phyloP scores from a whole-genome alignment of 345 rosid species.

The Salix exigua region DNA sequence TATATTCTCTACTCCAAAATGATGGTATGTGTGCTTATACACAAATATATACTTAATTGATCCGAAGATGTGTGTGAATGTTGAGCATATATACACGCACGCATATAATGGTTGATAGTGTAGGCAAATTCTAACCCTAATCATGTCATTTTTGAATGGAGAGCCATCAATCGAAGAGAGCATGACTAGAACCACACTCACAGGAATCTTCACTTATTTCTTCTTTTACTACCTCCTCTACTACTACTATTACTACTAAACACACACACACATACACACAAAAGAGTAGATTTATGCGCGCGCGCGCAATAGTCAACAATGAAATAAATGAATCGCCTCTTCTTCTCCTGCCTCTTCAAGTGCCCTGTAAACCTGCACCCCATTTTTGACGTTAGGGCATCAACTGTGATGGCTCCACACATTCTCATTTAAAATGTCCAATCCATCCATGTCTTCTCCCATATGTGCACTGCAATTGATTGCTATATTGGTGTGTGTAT shows the following conservation, averaged over 20 bases:
- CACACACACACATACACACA: background rate
- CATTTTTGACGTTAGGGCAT: constrained; percentile 11
- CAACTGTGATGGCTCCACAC: constrained; percentile 14
- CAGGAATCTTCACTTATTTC: constrained; percentile 25
- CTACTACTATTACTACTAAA: constrained; percentile 17
- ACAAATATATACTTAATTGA: no score
- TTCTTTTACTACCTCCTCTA: constrained; percentile 32
- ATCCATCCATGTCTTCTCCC: constrained; percentile 5
- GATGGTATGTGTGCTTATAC: no score
- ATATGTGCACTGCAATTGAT: constrained; percentile 19
- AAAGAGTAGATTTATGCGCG: background rate
- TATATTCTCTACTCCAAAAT: no score
- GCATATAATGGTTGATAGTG: background rate
- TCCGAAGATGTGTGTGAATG: background rate
- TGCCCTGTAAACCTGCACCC: background rate
- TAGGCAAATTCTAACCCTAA: constrained; percentile 4
- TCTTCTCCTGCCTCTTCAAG: constrained; percentile 15
- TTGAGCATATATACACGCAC: background rate
- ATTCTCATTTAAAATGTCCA: constrained; percentile 9
- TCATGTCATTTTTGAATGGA: constrained; percentile 19
- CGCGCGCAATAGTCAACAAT: constrained; percentile 24
- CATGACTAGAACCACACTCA: constrained; percentile 21
- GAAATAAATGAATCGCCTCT: constrained; percentile 18
- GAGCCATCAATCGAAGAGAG: background rate
- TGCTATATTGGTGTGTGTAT: constrained; percentile 22